Conservation (phyloP, 2,329 filamentous ascomycete species). For the Cladosporium sp. region DNA sequence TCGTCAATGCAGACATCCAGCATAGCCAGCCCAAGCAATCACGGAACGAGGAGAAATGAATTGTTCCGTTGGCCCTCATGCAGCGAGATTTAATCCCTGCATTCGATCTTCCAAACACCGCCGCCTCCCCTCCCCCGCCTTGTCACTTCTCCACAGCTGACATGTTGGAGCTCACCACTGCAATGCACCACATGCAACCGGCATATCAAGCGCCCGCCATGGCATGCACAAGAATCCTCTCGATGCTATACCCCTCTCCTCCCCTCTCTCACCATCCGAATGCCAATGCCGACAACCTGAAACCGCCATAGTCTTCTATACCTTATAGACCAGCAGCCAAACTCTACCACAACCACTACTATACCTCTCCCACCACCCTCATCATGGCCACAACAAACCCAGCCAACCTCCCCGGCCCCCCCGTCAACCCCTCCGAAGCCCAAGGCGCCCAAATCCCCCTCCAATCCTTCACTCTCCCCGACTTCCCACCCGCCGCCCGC, state of each 20-base stretch:
- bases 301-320: background rate
- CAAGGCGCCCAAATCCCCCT: constrained; percentile 51
- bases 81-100: background rate
- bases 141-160: background rate
- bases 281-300: background rate
- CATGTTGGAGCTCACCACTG: background rate
- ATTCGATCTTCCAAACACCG: background rate
- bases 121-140: constrained; percentile 2
- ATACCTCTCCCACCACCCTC: background rate
- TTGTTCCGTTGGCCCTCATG: constrained; percentile 6
- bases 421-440: constrained; percentile 34
- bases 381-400: constrained; percentile 29
- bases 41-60: background rate
- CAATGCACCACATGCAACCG: background rate
- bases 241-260: background rate
- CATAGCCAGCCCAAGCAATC: background rate
- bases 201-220: constrained; percentile 13
- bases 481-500: constrained; percentile 47
- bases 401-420: constrained; percentile 43
- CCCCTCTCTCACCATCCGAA: constrained; percentile 1
- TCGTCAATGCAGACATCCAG: too few relatives aligned
- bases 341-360: background rate
- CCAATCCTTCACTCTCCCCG: constrained; percentile 46
- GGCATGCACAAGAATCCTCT: constrained; percentile 1
- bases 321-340: background rate